Evolutionary conservation across 2,329 filamentous ascomycete genomes (phyloP), one percentile per base, ranked within the genome.

Genomic region (Verticillium isaacii): DNA sequence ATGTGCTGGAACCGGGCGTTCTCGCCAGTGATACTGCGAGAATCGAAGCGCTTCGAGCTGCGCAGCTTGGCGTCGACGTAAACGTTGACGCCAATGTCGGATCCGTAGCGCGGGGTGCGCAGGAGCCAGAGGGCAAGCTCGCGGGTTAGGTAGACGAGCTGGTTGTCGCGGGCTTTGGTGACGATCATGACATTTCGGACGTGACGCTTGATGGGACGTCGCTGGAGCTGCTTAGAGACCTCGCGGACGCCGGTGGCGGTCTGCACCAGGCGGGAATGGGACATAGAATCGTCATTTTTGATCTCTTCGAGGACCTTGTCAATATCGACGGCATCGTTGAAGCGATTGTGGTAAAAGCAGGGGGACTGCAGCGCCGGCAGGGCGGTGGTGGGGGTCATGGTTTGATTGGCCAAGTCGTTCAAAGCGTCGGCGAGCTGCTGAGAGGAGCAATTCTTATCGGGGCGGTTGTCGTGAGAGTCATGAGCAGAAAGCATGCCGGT

Each of bases 161-260:
- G 88, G 72, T 99, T 98, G 78, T 99, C 95, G 65, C 95, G 88
- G 25, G 95, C 95, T 77, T 98, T 99, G 64, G 95, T 99, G 66
- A 99, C 92, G 70, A 99, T 97, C 95, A 99, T 98, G 71, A 99
- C 86, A 73, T 92, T 97, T 71, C 87, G 88, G 56, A 99, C 93
- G 12, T 93, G 93, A 67, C 93, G 89, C 77, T 91, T 95, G 75
- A 98, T 92, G 25, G 95, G 94, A 50, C 92, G 87, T 61, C 94
- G 88, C 78, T 97, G 94, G 62, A 99, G 83, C 77, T 98, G 95
- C 76, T 96, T 94, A 17, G 93, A 96, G 14, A 99, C 93, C 77
- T 99, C 95, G 60, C 95, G 88, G 23, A 99, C 95, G 56, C 93
- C 91, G 0, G 92, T 96, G 58, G 95, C 95, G 0, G 95, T 99